Evolutionary conservation across 1,139 yeast species (phyloP).

Genomic region (Geotrichum macrosporum): DNA sequence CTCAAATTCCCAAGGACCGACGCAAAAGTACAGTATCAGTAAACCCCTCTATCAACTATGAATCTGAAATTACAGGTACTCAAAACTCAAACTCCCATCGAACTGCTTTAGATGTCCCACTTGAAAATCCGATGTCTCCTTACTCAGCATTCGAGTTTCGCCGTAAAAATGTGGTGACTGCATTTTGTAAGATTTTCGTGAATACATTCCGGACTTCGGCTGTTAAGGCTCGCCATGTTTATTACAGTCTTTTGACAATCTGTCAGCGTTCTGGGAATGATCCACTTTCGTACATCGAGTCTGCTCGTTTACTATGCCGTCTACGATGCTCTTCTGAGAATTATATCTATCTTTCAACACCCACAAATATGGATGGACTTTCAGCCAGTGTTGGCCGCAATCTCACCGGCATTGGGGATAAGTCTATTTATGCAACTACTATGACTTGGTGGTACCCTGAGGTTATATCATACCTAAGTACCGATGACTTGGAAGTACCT

Average conservation of each 20-base stretch:
- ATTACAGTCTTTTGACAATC: constrained; percentile 28
- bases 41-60: neutral
- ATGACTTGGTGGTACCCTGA: constrained; percentile 63
- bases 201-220: constrained; percentile 24
- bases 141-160: neutral
- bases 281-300: constrained; percentile 42
- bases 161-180: constrained; percentile 21
- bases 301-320: constrained; percentile 53
- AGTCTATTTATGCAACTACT: constrained; percentile 23
- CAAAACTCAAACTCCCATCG: too few relatives aligned
- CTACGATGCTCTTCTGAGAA: constrained; percentile 51
- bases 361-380: constrained; percentile 63
- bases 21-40: neutral
- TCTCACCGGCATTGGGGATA: constrained; percentile 32
- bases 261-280: constrained; percentile 26
- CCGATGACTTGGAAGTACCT: constrained; percentile 35
- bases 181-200: constrained; percentile 32
- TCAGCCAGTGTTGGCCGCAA: constrained; percentile 57
- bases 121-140: neutral
- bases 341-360: constrained; percentile 49
- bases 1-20: neutral
- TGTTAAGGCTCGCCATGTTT: constrained; percentile 23
- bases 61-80: neutral
- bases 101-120: neutral
- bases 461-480: constrained; percentile 46